phyloP scores from a whole-genome alignment of 2,329 filamentous ascomycete genomes.

The Alternaria gansuensis region DNA sequence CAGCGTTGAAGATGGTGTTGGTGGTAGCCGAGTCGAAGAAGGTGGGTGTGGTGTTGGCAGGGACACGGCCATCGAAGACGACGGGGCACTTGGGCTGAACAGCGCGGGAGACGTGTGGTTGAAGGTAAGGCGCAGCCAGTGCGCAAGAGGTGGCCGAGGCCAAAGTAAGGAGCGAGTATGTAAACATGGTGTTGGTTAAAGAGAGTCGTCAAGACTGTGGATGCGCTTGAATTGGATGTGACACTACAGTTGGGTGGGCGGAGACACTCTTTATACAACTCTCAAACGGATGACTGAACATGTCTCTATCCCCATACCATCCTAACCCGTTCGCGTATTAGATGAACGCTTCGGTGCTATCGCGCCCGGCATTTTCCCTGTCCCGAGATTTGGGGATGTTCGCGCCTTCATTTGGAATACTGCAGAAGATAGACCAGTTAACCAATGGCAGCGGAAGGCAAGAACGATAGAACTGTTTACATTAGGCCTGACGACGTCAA shows the following conservation, averaged over 20 bases:
- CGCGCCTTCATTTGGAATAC: conserved; percentile 23
- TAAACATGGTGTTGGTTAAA: conserved; percentile 35
- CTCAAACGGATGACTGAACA: conserved; percentile 6
- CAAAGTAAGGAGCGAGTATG: conserved; percentile 30
- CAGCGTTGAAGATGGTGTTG: conserved; percentile 60
- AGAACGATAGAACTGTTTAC: conserved; percentile 34
- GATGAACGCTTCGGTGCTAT: conserved; percentile 12
- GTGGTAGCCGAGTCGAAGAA: conserved; percentile 46
- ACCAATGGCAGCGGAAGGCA: conserved; percentile 32
- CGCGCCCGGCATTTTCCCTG: conserved; percentile 25
- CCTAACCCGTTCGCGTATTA: conserved; percentile 20
- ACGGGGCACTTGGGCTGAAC: conserved; percentile 47
- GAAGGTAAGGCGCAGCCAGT: conserved; percentile 37
- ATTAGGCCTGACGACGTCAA: conserved; percentile 28
- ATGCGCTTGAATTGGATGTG: conserved; percentile 11
- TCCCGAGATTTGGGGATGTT: conserved; percentile 25
- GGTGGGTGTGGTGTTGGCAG: conserved; percentile 35
- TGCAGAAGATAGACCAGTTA: background rate
- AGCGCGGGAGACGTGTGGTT: conserved; percentile 8
- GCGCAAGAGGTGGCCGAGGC: conserved; percentile 35
- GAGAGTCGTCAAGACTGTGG: conserved; percentile 16
- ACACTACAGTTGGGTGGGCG: background rate
- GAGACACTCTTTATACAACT: conserved; percentile 29
- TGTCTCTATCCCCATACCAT: background rate
- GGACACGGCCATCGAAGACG: conserved; percentile 51